Evolutionary conservation across 345 rosid genomes (phyloP).

Genomic region (Abelmoschus esculentus): DNA sequence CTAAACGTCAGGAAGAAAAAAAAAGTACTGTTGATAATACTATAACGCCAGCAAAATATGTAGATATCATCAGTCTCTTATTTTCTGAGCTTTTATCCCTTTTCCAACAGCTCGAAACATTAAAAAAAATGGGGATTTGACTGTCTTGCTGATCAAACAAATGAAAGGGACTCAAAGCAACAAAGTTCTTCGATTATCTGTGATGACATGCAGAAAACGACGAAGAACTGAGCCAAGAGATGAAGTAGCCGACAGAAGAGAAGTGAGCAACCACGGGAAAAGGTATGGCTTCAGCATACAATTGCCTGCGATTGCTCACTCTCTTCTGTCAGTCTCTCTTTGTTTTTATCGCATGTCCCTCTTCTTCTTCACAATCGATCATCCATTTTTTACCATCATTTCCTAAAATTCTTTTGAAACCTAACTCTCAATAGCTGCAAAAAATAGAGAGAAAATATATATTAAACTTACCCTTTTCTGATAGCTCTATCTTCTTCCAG

Average conservation of each 20-base stretch:
- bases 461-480: no score
- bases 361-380: no score
- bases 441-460: no score
- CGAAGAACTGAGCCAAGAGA: neutral
- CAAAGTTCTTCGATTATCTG: no score
- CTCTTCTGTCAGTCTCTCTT: slow-evolving; percentile 62
- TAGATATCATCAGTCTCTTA: neutral
- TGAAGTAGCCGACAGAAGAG: slow-evolving; percentile 37
- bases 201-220: neutral
- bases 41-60: neutral
- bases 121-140: neutral
- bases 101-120: no score
- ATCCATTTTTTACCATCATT: neutral
- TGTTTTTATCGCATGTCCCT: neutral
- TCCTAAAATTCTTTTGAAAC: neutral
- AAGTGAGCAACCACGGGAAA: slow-evolving; percentile 57
- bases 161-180: no score
- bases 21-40: neutral
- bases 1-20: neutral
- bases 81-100: no score
- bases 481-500: no score
- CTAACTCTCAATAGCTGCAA: neutral
- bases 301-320: slow-evolving; percentile 69
- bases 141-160: neutral
- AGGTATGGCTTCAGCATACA: slow-evolving; percentile 32